These are phyloP conservation scores for Daldinia decipiens DNA, from an alignment of 495 filamentous ascomycete genomes.

Conservation along the genomic window DNA sequence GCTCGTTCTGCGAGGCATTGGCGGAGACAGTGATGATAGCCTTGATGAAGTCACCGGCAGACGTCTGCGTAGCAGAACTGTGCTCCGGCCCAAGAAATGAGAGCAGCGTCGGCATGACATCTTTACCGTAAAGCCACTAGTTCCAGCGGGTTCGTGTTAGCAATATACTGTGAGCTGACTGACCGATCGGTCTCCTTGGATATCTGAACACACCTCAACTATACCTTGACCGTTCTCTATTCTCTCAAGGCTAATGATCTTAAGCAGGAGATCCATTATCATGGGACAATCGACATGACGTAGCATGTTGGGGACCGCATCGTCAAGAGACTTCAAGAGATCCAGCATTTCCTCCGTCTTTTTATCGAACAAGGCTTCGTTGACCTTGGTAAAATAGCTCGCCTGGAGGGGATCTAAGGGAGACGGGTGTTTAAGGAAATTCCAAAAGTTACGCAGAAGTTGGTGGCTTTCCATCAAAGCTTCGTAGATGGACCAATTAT, in stretches of 20 bases:
- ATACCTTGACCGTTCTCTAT: constrained; percentile 90
- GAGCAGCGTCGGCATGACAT: constrained; percentile 88
- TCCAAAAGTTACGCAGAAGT: constrained; percentile 86
- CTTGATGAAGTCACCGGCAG: constrained; percentile 97
- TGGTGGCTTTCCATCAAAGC: constrained; percentile 85
- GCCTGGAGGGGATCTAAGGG: constrained; percentile 93
- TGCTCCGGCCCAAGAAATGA: constrained; percentile 86
- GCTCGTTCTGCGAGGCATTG: constrained; percentile 96
- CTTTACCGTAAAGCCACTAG: constrained; percentile 92
- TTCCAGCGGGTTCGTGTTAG: constrained; percentile 39
- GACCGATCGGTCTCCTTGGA: not conserved
- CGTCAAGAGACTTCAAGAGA: constrained; percentile 82
- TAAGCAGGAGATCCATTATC: constrained; percentile 97
- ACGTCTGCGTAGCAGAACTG: constrained; percentile 88
- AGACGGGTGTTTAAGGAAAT: constrained; percentile 79
- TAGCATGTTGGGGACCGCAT: constrained; percentile 83
- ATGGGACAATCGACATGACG: constrained; percentile 97
- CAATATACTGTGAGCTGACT: not conserved
- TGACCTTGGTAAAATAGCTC: constrained; percentile 98
- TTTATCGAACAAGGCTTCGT: constrained; percentile 93
- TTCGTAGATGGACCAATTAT: constrained; percentile 95
- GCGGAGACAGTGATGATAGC: constrained; percentile 99
- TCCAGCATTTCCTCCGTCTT: constrained; percentile 97
- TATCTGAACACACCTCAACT: constrained; percentile 76
- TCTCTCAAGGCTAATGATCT: constrained; percentile 97